Conservation (phyloP, 2,329 filamentous ascomycete species). For the Pseudovirgaria hyperparasitica region DNA sequence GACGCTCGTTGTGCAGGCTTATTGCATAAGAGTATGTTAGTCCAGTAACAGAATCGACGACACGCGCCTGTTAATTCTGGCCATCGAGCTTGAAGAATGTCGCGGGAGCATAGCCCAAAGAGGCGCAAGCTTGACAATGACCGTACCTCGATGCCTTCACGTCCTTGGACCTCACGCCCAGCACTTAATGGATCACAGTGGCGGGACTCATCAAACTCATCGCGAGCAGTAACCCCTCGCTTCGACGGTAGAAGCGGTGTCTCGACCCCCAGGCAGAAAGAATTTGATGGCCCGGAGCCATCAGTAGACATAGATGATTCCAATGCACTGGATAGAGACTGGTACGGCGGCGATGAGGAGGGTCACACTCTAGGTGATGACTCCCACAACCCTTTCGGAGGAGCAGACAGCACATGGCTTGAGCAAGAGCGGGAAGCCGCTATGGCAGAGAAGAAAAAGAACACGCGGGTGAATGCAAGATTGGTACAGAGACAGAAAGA, state of each 20-base stretch:
- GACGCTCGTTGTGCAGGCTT: no score
- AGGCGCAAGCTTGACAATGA: slow-evolving; percentile 55
- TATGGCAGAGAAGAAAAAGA: slow-evolving; percentile 67
- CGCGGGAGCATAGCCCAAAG: slow-evolving; percentile 42
- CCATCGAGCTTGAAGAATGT: no score
- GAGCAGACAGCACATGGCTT: slow-evolving; percentile 57
- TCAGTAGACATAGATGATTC: slow-evolving; percentile 54
- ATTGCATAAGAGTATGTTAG: no score
- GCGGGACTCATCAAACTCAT: slow-evolving; percentile 15
- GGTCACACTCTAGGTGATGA: slow-evolving; percentile 83
- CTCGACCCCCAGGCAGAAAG: slow-evolving; percentile 36
- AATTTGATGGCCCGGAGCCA: slow-evolving; percentile 51
- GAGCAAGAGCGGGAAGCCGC: slow-evolving; percentile 65
- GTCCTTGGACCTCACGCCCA: slow-evolving; percentile 28
- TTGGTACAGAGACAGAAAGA: slow-evolving; percentile 82
- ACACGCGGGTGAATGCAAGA: slow-evolving; percentile 56
- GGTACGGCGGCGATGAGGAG: slow-evolving; percentile 81
- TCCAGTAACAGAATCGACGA: no score
- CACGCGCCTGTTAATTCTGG: no score
- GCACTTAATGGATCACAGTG: slow-evolving; percentile 11
- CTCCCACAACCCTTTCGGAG: slow-evolving; percentile 81
- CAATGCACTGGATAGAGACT: slow-evolving; percentile 72
- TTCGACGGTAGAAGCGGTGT: slow-evolving; percentile 15
- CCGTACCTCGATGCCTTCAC: slow-evolving; percentile 42
- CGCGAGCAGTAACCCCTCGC: slow-evolving; percentile 23